These are phyloP conservation scores for Cucurbita argyrosperma DNA, from an alignment of 306 rosid genomes.

Conservation along the genomic window DNA sequence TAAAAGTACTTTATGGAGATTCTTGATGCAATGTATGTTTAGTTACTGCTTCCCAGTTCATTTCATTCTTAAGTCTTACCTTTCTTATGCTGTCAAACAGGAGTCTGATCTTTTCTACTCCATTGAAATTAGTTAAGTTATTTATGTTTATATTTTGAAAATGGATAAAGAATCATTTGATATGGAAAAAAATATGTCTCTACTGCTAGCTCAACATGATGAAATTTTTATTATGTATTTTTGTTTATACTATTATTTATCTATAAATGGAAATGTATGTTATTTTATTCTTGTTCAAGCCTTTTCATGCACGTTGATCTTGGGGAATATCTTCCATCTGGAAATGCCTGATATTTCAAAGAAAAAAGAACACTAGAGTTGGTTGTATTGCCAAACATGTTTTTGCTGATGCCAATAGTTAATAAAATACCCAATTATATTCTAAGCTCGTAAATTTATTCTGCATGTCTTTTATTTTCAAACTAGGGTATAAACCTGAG, in stretches of 20 bases:
- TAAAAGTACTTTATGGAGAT: background rate
- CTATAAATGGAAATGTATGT: background rate
- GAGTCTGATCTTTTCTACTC: background rate
- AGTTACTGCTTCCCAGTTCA: background rate
- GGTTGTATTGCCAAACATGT: background rate
- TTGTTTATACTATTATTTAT: background rate
- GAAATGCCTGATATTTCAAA: background rate
- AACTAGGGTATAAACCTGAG: background rate
- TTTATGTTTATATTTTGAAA: background rate
- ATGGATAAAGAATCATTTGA: background rate
- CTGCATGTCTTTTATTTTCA: constrained; percentile 2
- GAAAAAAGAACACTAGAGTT: background rate
- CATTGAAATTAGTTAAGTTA: background rate
- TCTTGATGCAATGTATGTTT: background rate
- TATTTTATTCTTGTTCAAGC: background rate
- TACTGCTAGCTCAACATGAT: background rate
- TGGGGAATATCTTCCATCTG: background rate
- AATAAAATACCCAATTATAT: background rate
- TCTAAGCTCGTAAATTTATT: background rate
- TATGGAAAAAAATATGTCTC: background rate
- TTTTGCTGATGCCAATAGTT: background rate
- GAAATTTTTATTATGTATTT: background rate
- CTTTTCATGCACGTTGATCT: background rate
- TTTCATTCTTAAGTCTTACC: background rate
- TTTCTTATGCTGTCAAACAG: background rate